phyloP scores from a whole-genome alignment of 1,139 yeast species.

The Saccharomycopsis hybrid region DNA sequence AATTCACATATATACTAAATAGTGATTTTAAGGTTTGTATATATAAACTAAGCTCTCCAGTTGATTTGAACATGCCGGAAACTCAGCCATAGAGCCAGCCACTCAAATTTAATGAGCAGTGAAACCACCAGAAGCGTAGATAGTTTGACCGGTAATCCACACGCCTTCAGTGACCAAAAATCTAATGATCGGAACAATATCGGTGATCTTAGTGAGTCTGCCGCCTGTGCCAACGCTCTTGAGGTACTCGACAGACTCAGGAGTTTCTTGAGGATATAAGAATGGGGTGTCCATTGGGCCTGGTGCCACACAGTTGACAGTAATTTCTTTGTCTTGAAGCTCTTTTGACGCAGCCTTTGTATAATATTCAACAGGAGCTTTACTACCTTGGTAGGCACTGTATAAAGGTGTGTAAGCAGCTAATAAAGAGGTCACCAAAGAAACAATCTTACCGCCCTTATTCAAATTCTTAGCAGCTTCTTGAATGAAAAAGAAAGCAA shows the following conservation, averaged over 20 bases:
- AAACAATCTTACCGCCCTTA: constrained; percentile 48
- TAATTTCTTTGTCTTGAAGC: constrained; percentile 40
- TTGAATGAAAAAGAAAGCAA: constrained; percentile 56
- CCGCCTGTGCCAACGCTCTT: constrained; percentile 43
- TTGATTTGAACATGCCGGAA: no score
- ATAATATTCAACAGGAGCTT: constrained; percentile 56
- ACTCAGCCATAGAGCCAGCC: no score
- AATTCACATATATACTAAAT: no score
- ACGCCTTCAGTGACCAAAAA: constrained; percentile 59
- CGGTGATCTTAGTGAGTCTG: constrained; percentile 51
- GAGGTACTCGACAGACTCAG: constrained; percentile 47
- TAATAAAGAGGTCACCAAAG: constrained; percentile 55
- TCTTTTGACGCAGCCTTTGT: constrained; percentile 57
- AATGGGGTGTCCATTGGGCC: constrained; percentile 73
- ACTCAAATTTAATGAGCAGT: constrained; percentile 51
- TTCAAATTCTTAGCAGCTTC: constrained; percentile 47
- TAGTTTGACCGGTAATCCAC: constrained; percentile 68
- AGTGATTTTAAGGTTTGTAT: no score
- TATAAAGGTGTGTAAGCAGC: constrained; percentile 61
- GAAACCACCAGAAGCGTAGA: constrained; percentile 60
- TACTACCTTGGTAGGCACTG: constrained; percentile 53
- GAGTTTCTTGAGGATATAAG: constrained; percentile 53
- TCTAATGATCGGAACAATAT: constrained; percentile 57
- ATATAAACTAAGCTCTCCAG: no score
- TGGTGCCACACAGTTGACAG: constrained; percentile 57